phyloP scores from a whole-genome alignment of 202 grass and related monocot species.

The Zizania palustris region DNA sequence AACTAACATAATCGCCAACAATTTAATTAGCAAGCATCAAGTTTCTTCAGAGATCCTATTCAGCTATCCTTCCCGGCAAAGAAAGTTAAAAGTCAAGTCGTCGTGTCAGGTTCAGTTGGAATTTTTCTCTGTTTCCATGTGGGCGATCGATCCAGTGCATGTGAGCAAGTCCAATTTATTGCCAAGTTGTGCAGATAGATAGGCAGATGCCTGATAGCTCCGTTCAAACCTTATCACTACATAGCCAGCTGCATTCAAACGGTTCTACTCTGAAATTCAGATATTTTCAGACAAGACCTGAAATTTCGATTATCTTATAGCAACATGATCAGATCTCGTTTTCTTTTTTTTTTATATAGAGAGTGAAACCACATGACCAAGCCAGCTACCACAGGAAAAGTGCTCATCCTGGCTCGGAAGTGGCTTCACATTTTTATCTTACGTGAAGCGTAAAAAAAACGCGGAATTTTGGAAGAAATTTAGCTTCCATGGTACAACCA shows the following conservation, averaged over 20 bases:
- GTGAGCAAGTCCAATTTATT: not conserved
- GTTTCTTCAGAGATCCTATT: not conserved
- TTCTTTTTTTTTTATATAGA: not conserved
- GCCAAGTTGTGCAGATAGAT: slow-evolving; percentile 8
- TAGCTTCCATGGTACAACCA: too few species aligned
- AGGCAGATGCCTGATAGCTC: slow-evolving; percentile 5
- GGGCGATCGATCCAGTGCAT: slow-evolving; percentile 11
- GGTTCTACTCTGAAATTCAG: not conserved
- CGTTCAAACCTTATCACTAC: slow-evolving; percentile 17
- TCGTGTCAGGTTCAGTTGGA: slow-evolving; percentile 21
- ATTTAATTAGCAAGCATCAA: not conserved
- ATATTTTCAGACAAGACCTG: too few species aligned
- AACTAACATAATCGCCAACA: not conserved
- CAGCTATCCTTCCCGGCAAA: slow-evolving; percentile 21
- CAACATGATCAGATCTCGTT: not conserved
- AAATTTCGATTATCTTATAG: not conserved
- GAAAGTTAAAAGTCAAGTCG: slow-evolving; percentile 44
- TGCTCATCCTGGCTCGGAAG: too few species aligned
- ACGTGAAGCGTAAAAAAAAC: too few species aligned
- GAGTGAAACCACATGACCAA: not conserved
- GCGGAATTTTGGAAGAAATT: too few species aligned
- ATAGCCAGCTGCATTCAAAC: slow-evolving; percentile 18
- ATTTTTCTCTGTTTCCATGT: slow-evolving; percentile 25
- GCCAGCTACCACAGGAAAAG: too few species aligned
- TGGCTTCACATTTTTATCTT: too few species aligned